Evolutionary conservation across 306 rosid species (phyloP), one percentile per base, ranked within the genome.

Genomic region (Begonia peltatifolia): DNA sequence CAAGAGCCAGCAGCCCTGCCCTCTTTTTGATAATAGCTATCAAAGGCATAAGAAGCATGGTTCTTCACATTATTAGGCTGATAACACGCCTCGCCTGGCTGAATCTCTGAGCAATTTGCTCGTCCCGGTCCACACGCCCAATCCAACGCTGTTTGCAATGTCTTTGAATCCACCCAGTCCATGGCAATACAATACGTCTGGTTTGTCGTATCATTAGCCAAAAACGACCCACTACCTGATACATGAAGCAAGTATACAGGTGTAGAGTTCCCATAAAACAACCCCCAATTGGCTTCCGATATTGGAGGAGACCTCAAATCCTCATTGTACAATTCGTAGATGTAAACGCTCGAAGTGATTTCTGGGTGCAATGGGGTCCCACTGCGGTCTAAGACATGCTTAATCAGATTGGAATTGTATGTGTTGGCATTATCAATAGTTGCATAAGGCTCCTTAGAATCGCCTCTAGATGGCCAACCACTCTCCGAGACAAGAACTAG

Each of bases 311-410:
- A 74, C 79, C 96, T 74, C 72, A 87, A 50, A 52, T 87, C 96
- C 65, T 87, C 96, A 9, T 81, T 75, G 63, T 79, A 81, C 71
- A 87, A 23, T 44, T 87, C 96, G 14, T 87, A 87, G 17, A 87
- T 53, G 16, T 57, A 87, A 58, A 84, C 87, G 55, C 82, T 79
- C 0, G 96, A 81, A 18, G 94, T 87, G 0, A 63, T 56, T 68
- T 84, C 96, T 0, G 96, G 96, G 52, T 77, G 92, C 54, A 79
- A 52, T 43, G 94, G 96, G 56, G 96, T 76, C n/a, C 96, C 96
- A 10, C 77, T 73, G 0, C 75, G 81, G 59, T 77, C 96, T 10
- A 81, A 52, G 61, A 87, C 78, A 59, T 79, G 96, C 72, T 87
- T 87, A 16, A 87, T 87, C 47, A 87, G 65, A 60, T 87, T 87